Percentiles rank a stretch among this genome's conserved stretches.
These are phyloP conservation scores for Exophiala alcalophila DNA, from an alignment of 2,329 filamentous ascomycete genomes.

Conservation along the genomic window DNA sequence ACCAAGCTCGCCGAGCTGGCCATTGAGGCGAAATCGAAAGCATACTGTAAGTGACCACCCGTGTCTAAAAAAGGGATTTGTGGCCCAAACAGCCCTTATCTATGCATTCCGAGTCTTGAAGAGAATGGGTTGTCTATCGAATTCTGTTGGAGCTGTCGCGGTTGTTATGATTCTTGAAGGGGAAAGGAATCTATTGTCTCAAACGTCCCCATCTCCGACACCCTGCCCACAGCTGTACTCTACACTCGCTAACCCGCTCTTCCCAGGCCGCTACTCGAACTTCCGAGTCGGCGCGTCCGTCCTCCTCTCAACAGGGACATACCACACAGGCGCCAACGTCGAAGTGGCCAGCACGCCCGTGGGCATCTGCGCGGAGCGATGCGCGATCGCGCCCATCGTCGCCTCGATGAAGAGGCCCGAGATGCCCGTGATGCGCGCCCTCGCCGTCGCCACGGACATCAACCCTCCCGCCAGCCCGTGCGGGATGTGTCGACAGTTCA, in stretches of 20 bases:
- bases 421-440: slow-evolving; percentile 61
- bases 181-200: too few species aligned
- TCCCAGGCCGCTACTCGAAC: slow-evolving; percentile 72
- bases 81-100: too few species aligned
- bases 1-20: slow-evolving; percentile 46
- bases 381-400: slow-evolving; percentile 80
- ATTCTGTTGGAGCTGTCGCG: too few species aligned
- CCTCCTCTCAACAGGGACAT: slow-evolving; percentile 57
- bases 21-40: slow-evolving; percentile 68
- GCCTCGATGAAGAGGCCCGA: slow-evolving; percentile 46
- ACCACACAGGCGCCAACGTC: slow-evolving; percentile 76
- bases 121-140: too few species aligned
- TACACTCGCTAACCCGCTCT: too few species aligned
- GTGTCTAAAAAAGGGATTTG: slow-evolving; percentile 6
- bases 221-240: too few species aligned
- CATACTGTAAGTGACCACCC: slow-evolving; percentile 66
- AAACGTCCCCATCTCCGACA: too few species aligned
- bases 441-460: slow-evolving; percentile 83
- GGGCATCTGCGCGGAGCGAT: slow-evolving; percentile 90
- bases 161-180: too few species aligned
- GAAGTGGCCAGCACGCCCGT: slow-evolving; percentile 94
- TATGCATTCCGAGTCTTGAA: too few species aligned
- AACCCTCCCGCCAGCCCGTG: slow-evolving; percentile 68
- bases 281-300: slow-evolving; percentile 87
- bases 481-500: slow-evolving; percentile 73